These are phyloP conservation scores for Daedalea quercina DNA, from an alignment of 768 basidiomycete species.

Conservation along the genomic window DNA sequence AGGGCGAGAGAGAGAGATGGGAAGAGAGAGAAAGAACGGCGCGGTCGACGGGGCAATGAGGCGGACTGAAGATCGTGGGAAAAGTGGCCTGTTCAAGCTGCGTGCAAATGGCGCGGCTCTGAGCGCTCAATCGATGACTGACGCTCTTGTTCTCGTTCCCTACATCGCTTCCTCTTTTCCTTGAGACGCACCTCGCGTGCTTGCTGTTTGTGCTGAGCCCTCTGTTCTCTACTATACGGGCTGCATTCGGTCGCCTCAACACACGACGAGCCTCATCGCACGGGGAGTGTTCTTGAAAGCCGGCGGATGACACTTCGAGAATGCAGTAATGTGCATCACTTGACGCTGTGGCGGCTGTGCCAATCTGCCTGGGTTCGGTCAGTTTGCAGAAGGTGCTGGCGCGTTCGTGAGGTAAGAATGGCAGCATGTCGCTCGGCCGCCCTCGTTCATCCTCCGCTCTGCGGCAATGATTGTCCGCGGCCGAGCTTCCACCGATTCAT, in stretches of 20 bases:
- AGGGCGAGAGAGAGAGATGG: constrained; percentile 15
- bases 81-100: constrained; percentile 2
- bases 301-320: neutral
- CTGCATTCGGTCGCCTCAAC: too few relatives aligned
- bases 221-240: too few relatives aligned
- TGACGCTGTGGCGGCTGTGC: neutral
- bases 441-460: too few relatives aligned
- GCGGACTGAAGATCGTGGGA: constrained; percentile 18
- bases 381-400: neutral
- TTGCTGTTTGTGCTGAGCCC: too few relatives aligned
- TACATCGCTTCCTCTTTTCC: neutral
- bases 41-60: constrained; percentile 23
- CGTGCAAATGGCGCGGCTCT: neutral
- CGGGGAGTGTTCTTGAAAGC: too few relatives aligned
- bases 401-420: neutral
- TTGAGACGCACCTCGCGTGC: too few relatives aligned
- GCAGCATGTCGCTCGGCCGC: too few relatives aligned
- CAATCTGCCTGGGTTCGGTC: neutral
- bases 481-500: neutral
- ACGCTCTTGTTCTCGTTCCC: neutral
- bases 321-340: too few relatives aligned
- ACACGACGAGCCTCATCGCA: too few relatives aligned
- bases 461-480: neutral
- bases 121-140: neutral
- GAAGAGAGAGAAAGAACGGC: constrained; percentile 22